Base-by-base conservation (phyloP, 345 rosid genomes). In the Gossypium raimondii region DNA sequence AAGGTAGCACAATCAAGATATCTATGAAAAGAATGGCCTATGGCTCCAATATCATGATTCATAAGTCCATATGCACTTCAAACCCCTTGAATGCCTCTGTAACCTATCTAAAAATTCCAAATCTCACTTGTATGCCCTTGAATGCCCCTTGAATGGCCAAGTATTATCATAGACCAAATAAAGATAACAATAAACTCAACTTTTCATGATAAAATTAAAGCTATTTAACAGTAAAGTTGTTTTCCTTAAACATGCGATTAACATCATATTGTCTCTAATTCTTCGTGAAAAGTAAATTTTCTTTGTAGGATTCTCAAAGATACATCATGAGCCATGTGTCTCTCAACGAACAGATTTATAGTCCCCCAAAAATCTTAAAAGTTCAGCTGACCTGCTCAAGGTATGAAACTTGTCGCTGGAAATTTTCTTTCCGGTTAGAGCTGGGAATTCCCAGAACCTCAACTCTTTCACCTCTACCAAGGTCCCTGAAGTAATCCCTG, bases 391-490 rank as follows among this genome's bases (percentile, higher is more conserved):
- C 98, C 97, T 90, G 88, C 18, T 94, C 98, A 85, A 94, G 89
- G 82, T 90, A 94, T 68, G 84, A 81, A 64, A 92, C 91, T 75
- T 76, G 85, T 74, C 81, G 82, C 86, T 94, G 93, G 80, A 82
- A 92, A 80, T 88, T 59, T 11, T 85, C 83, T 78, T 81, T 85
- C 73, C 87, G 89, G 77, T 80, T 81, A 67, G 92, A 80, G 78
- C 74, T 88, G 75, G 97, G 94, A 77, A 94, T 90, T 76, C 85
- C 98, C 79, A 94, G 85, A 78, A 94, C 97, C 81, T 94, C 97
- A 65, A 94, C 97, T 70, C 97, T 86, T 80, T 94, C 98, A 78
- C 85, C 93, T 84, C 97, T 87, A 72, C 88, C 95, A 38, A 94
- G 88, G 78, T 94, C 92, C 80, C 84, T 91, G 79, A 94, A 94